Evolutionary conservation across 2,329 filamentous ascomycete species (phyloP), one percentile per base, ranked within the genome.

Genomic region (Aspergillus bombycis): DNA sequence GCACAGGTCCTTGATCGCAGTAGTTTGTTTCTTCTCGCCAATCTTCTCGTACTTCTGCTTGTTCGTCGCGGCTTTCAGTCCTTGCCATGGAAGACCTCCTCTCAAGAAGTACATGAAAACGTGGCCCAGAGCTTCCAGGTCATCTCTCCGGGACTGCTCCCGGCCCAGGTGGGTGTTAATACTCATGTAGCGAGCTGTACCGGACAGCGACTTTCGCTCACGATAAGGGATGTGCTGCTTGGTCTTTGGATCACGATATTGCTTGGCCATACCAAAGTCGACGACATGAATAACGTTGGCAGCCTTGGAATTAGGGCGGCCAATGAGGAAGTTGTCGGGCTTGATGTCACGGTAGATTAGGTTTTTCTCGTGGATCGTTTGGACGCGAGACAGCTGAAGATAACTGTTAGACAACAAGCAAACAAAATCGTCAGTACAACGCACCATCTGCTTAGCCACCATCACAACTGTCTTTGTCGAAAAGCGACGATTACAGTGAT

Each of bases 11-110:
- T 97, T 97, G 82, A 99, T 96, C 6, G 88, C 88, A 26, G 95
- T 98, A 0, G 94, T 97, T 83, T 98, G 95, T 85, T 99, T 99
- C 90, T 99, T 98, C 85, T 99, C 94, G 53, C 95, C 95, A 80
- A 99, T 99, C 86, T 98, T 98, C 83, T 99, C 95, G 78, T 99
- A 99, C 83, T 99, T 99, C 78, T 99, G 95, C 88, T 99, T 90
- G 81, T 90, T 90, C 61, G 88, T 90, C 19, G 88, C 88, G 71
- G 88, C 88, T 78, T 89, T 89, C 63, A 89, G 78, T 60, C 88
- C 88, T 76, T 90, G 88, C 88, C 88, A 90, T 61, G 88, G 88
- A 58, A 90, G 82, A 62, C 88, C 88, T 50, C 88, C 88, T 64
- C 87, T 79, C 55, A 90, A 79, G 78, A 90, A 89, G 78, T 90